Evolutionary conservation across 2,329 filamentous ascomycete genomes (phyloP).

Genomic region (Cryphonectria parasitica): DNA sequence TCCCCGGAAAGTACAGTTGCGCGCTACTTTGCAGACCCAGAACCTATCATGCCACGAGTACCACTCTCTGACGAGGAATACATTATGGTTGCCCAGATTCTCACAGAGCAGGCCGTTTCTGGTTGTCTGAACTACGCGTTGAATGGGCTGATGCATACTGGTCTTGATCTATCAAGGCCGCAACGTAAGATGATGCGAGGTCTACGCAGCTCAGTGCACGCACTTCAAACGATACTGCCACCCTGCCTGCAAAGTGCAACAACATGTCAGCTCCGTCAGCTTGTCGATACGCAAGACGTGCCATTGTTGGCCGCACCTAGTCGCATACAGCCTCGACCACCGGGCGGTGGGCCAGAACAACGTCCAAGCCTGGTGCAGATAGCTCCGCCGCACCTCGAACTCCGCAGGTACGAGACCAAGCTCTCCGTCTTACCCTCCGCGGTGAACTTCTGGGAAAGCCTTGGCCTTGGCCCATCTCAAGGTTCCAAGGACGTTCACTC

Average conservation of each 20-base stretch:
- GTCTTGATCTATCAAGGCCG: conserved; percentile 14
- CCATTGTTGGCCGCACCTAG: conserved; percentile 56
- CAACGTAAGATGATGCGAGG: conserved; percentile 48
- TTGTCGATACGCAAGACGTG: conserved; percentile 62
- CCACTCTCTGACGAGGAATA: conserved; percentile 60
- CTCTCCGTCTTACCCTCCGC: conserved; percentile 77
- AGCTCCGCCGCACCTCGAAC: conserved; percentile 70
- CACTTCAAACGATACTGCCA: conserved; percentile 50
- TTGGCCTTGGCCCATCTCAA: conserved; percentile 73
- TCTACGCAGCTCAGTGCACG: conserved; percentile 53
- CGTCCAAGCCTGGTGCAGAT: conserved; percentile 64
- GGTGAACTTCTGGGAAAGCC: conserved; percentile 78
- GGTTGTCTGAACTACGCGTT: conserved; percentile 47
- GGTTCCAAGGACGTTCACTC: conserved; percentile 73
- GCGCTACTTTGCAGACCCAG: conserved; percentile 62
- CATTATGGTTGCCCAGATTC: conserved; percentile 69
- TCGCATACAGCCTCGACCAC: conserved; percentile 54
- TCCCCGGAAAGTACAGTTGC: conserved; percentile 54
- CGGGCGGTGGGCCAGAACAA: conserved; percentile 51
- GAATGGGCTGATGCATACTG: conserved; percentile 25
- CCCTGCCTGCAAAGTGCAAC: conserved; percentile 47
- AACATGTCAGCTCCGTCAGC: conserved; percentile 50
- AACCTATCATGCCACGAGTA: conserved; percentile 53
- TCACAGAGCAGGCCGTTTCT: conserved; percentile 71
- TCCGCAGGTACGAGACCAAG: conserved; percentile 70